A percentile compares a stretch with the other conserved stretches of the same genome.
Evolutionary conservation across 345 rosid species (phyloP).

Genomic region (Orychophragmus violaceus): DNA sequence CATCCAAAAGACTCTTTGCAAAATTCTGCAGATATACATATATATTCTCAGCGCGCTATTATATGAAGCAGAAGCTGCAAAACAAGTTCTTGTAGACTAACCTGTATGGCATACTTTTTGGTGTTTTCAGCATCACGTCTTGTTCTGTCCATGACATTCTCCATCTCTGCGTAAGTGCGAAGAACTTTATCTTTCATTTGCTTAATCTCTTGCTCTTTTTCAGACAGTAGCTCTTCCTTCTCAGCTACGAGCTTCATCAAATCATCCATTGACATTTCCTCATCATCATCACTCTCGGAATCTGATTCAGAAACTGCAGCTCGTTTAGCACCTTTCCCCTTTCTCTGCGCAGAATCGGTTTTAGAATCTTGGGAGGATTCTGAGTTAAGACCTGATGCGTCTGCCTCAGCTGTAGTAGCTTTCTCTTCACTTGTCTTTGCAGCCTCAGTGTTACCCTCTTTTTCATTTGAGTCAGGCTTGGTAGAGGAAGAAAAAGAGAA

Average conservation of each 20-base stretch:
- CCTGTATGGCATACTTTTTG: conserved; percentile 87
- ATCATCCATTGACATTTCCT: conserved; percentile 63
- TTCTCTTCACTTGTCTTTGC: conserved; percentile 33
- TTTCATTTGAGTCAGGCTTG: conserved; percentile 46
- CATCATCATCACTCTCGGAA: conserved; percentile 42
- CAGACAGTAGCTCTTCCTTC: conserved; percentile 65
- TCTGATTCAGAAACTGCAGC: conserved; percentile 64
- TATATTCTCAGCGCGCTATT: neutral
- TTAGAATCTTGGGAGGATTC: conserved; percentile 30
- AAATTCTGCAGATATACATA: conserved; percentile 48
- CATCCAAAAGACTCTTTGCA: conserved; percentile 78
- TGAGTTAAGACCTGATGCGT: conserved; percentile 49
- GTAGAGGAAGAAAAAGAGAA: conserved; percentile 56
- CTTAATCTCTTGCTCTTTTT: conserved; percentile 53
- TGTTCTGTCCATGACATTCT: conserved; percentile 87
- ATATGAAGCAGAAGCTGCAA: neutral
- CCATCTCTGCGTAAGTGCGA: conserved; percentile 79
- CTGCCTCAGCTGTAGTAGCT: conserved; percentile 42
- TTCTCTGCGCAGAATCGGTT: conserved; percentile 30
- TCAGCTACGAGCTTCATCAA: conserved; percentile 63
- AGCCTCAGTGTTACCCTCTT: conserved; percentile 30
- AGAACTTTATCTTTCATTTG: conserved; percentile 77
- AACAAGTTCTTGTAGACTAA: conserved; percentile 4
- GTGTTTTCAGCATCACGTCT: conserved; percentile 89
- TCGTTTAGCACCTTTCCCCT: conserved; percentile 43